A percentile compares a stretch with the other conserved stretches of the same genome.
These are phyloP conservation scores for Dictyostelium citrinum DNA, from an alignment of 78 protist genomes.

Conservation along the genomic window DNA sequence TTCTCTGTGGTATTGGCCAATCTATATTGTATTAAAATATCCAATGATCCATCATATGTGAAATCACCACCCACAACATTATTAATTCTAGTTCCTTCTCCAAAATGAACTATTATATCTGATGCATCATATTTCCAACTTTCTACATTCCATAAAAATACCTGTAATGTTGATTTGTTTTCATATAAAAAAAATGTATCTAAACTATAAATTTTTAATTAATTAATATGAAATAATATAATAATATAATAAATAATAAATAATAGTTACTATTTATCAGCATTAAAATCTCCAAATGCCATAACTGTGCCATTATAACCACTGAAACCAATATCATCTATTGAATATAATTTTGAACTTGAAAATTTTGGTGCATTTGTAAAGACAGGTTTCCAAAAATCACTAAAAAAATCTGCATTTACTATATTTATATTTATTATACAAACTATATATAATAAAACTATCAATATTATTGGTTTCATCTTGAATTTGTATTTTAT, in stretches of 20 bases:
- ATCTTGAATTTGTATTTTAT: not conserved
- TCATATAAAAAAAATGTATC: conserved; percentile 58
- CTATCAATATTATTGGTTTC: not conserved
- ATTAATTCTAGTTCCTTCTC: not conserved
- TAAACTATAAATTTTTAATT: conserved; percentile 5
- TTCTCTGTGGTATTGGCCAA: not conserved
- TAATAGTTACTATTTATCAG: conserved; percentile 60
- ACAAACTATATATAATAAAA: not conserved
- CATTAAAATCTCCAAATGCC: conserved; percentile 80
- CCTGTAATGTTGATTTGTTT: conserved; percentile 61
- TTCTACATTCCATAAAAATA: conserved; percentile 64
- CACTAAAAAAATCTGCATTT: conserved; percentile 36
- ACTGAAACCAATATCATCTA: conserved; percentile 28
- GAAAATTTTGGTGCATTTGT: conserved; percentile 72
- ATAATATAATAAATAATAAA: not conserved
- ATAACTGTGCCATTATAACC: conserved; percentile 40
- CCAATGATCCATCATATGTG: conserved; percentile 67
- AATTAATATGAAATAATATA: not conserved
- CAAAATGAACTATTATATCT: not conserved
- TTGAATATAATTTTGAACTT: conserved; percentile 21
- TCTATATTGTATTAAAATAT: conserved; percentile 51
- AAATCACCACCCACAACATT: conserved; percentile 72
- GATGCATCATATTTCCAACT: conserved; percentile 67
- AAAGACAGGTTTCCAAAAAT: conserved; percentile 73
- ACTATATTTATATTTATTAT: not conserved